Conservation (phyloP, 352 stramenopile genomes). For the Nothophytophthora sp. region DNA sequence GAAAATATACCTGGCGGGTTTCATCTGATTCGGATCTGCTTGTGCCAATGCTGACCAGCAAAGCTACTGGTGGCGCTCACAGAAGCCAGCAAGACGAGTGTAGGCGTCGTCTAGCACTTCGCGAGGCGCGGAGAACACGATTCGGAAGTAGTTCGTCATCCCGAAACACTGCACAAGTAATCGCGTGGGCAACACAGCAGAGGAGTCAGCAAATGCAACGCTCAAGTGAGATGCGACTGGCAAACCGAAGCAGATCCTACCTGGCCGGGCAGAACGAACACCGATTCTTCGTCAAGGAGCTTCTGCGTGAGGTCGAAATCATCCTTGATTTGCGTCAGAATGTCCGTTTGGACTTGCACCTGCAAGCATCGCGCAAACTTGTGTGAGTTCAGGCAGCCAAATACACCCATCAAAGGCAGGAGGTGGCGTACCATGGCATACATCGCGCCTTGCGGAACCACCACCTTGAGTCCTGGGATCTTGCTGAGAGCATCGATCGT, state of each 20-base stretch:
- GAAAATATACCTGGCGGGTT: too few species aligned
- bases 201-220: background rate
- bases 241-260: conserved; percentile 12
- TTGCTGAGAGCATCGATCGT: conserved; percentile 69
- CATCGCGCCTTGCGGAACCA: conserved; percentile 94
- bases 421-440: conserved; percentile 90
- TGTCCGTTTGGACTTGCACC: conserved; percentile 61
- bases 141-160: conserved; percentile 74
- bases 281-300: conserved; percentile 94
- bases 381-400: background rate
- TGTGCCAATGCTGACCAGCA: too few species aligned
- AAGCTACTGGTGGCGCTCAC: conserved; percentile 49
- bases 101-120: conserved; percentile 70
- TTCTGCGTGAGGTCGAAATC: conserved; percentile 95
- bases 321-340: conserved; percentile 85
- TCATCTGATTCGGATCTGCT: too few species aligned
- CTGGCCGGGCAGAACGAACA: conserved; percentile 94
- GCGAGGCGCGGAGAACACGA: conserved; percentile 70
- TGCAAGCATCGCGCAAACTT: conserved; percentile 4
- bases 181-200: background rate
- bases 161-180: conserved; percentile 60
- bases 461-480: conserved; percentile 86
- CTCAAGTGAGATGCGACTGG: background rate
- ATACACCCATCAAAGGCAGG: conserved; percentile 10
- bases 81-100: conserved; percentile 59